phyloP scores from a whole-genome alignment of 768 basidiomycete genomes.

The Podaxis sp. region DNA sequence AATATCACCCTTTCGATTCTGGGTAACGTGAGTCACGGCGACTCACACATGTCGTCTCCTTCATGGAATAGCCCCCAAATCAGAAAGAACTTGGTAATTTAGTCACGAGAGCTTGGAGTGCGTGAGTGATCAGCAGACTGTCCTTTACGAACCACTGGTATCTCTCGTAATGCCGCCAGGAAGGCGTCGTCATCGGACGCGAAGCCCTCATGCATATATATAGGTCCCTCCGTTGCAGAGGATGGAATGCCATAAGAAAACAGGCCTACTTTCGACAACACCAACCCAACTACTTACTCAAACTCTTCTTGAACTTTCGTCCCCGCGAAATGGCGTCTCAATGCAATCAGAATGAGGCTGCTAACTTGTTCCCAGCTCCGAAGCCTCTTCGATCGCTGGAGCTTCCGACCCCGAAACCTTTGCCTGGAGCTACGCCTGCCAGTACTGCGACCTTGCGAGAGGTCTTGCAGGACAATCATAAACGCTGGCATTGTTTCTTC shows the following conservation, averaged over 20 bases:
- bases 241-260: background rate
- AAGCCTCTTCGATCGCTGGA: background rate
- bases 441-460: constrained; percentile 38
- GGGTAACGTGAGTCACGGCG: too few relatives aligned
- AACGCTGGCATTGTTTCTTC: constrained; percentile 55
- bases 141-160: too few relatives aligned
- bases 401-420: constrained; percentile 14
- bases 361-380: constrained; percentile 8
- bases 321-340: constrained; percentile 1
- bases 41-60: too few relatives aligned
- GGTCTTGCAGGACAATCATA: constrained; percentile 48
- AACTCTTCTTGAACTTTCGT: background rate
- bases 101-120: too few relatives aligned
- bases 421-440: constrained; percentile 32
- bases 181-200: background rate
- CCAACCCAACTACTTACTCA: background rate
- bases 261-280: background rate
- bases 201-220: background rate
- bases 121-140: too few relatives aligned
- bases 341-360: background rate
- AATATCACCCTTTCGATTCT: too few relatives aligned
- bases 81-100: too few relatives aligned
- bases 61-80: too few relatives aligned
- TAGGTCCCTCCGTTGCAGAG: background rate
- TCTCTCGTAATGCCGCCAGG: too few relatives aligned